These are phyloP conservation scores for Triglochin maritima DNA, from an alignment of 106 monocot species.

Conservation along the genomic window DNA sequence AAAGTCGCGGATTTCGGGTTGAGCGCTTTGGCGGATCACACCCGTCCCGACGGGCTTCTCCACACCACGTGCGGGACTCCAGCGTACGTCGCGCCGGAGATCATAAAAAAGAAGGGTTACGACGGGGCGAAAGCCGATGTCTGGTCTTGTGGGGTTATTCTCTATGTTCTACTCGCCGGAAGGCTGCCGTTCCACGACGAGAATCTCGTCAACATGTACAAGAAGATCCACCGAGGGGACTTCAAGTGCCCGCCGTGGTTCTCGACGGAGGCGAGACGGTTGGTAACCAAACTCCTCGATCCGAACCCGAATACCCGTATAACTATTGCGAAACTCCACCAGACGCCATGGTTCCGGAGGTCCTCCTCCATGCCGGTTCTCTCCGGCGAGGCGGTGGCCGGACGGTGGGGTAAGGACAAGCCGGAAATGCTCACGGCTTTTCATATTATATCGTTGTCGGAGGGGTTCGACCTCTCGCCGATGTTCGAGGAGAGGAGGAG, in stretches of 20 bases:
- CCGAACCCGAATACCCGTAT: slow-evolving; percentile 49
- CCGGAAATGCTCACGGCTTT: slow-evolving; percentile 55
- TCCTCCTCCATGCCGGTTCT: slow-evolving; percentile 8
- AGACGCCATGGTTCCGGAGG: slow-evolving; percentile 48
- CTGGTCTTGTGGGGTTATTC: slow-evolving; percentile 76
- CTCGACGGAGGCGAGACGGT: slow-evolving; percentile 50
- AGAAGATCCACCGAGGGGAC: slow-evolving; percentile 53
- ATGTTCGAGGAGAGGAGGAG: slow-evolving; percentile 27
- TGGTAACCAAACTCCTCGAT: slow-evolving; percentile 47
- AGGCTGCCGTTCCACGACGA: slow-evolving; percentile 51
- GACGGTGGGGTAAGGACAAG: slow-evolving; percentile 16
- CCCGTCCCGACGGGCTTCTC: slow-evolving; percentile 50
- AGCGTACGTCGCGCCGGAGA: slow-evolving; percentile 60
- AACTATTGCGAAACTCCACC: slow-evolving; percentile 44
- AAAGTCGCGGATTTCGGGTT: slow-evolving; percentile 72
- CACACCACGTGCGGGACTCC: slow-evolving; percentile 74
- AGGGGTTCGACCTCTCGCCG: slow-evolving; percentile 58
- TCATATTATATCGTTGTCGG: slow-evolving; percentile 67
- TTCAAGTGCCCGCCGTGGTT: slow-evolving; percentile 70
- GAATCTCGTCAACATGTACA: slow-evolving; percentile 53
- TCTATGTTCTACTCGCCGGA: slow-evolving; percentile 61
- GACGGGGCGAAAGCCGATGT: slow-evolving; percentile 60
- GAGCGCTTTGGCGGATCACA: slow-evolving; percentile 36
- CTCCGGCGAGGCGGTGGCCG: neutral
- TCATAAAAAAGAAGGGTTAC: slow-evolving; percentile 49